Conservation (phyloP, 2,329 filamentous ascomycete species). For the Pyrenophora graminea region DNA sequence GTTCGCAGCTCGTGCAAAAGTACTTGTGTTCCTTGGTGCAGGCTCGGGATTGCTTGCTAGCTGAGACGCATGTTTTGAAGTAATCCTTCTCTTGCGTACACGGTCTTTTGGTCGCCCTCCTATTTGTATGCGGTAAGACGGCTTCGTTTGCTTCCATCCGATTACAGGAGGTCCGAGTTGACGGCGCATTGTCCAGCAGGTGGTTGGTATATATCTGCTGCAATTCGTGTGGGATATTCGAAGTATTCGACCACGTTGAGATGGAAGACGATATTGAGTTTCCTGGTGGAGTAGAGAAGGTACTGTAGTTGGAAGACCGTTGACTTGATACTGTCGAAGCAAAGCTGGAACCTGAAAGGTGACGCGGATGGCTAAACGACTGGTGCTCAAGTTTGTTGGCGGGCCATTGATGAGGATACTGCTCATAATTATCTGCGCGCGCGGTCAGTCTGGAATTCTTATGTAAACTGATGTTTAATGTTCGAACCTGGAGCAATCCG, state of each 20-base stretch:
- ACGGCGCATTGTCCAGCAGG: conserved; percentile 4
- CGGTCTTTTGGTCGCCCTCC: conserved; percentile 13
- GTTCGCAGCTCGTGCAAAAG: conserved; percentile 55
- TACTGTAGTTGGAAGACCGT: conserved; percentile 23
- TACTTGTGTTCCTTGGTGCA: conserved; percentile 32
- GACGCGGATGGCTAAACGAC: conserved; percentile 15
- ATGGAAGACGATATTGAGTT: conserved; percentile 30
- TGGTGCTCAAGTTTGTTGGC: conserved; percentile 5
- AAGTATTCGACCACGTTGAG: conserved; percentile 28
- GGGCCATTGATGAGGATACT: conserved; percentile 13
- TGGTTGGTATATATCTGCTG: conserved; percentile 19
- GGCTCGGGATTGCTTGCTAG: conserved; percentile 25
- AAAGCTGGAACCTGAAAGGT: conserved; percentile 26
- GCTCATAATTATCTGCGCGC: conserved; percentile 15
- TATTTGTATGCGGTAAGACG: conserved; percentile 1
- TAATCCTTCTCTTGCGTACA: conserved; percentile 21
- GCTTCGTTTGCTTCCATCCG: conserved; percentile 8
- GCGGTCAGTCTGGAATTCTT: neutral
- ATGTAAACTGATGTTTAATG: too few relatives aligned
- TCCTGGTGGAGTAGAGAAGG: conserved; percentile 23
- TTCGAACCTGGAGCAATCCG: neutral
- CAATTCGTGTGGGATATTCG: conserved; percentile 16
- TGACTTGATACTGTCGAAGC: conserved; percentile 22
- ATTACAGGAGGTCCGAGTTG: conserved; percentile 2
- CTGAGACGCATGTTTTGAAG: conserved; percentile 38